These are phyloP conservation scores for Solanum commersonii DNA, from an alignment of 257 asterid genomes.

Conservation along the genomic window DNA sequence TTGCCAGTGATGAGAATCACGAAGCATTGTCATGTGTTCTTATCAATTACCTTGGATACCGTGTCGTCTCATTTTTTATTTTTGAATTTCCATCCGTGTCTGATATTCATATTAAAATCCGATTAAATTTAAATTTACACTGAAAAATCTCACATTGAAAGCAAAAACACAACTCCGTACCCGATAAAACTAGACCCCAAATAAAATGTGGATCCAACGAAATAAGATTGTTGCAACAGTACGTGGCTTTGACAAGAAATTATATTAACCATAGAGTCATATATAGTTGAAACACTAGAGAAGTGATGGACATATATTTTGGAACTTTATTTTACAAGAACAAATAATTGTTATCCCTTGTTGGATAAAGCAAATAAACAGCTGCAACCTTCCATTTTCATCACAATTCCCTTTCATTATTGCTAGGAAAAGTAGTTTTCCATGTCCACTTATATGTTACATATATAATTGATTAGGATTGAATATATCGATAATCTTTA, in stretches of 20 bases:
- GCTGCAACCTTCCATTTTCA: not conserved
- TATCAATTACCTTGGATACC: not conserved
- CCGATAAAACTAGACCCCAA: not conserved
- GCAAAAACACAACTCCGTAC: rapidly evolving
- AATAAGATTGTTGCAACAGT: not conserved
- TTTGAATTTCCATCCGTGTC: rapidly evolving
- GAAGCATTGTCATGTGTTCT: not conserved
- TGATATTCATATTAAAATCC: rapidly evolving
- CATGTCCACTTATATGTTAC: not conserved
- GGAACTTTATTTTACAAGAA: not conserved
- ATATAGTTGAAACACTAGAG: not conserved
- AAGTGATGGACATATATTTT: not conserved
- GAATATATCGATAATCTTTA: not conserved
- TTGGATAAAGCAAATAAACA: not conserved
- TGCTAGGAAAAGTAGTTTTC: not conserved
- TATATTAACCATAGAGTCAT: not conserved
- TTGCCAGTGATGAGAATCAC: not conserved
- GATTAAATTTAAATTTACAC: rapidly evolving
- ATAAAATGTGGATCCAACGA: not conserved
- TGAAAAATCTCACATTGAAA: rapidly evolving
- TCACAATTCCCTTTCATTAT: not conserved
- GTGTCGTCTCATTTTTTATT: not conserved
- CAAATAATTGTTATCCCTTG: not conserved
- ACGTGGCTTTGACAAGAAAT: not conserved
- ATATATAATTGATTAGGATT: not conserved